phyloP scores from a whole-genome alignment of 148 eudicot species.

The Rhododendron simsii region DNA sequence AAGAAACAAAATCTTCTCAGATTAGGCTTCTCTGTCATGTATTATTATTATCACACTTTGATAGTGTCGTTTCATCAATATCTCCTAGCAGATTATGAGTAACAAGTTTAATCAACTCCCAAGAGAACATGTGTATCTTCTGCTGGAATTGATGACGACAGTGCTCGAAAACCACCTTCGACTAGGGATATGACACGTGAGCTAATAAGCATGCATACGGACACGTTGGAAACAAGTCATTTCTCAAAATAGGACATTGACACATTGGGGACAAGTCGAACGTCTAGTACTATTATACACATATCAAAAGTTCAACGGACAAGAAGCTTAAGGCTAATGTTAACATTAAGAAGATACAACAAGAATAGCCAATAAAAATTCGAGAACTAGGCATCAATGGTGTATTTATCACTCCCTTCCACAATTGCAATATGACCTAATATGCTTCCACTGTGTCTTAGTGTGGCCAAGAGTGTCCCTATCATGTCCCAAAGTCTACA shows the following conservation, averaged over 20 bases:
- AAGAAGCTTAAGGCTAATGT: not conserved
- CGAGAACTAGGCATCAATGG: not conserved
- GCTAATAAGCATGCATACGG: not conserved
- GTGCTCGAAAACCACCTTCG: not conserved
- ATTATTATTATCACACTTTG: not conserved
- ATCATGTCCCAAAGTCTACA: not conserved
- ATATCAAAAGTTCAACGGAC: not conserved
- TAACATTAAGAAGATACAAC: not conserved
- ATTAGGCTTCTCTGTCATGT: not conserved
- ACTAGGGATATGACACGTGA: not conserved
- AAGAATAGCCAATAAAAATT: not conserved
- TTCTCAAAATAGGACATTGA: not conserved
- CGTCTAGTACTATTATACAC: not conserved
- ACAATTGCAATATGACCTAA: not conserved
- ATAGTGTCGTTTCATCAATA: not conserved
- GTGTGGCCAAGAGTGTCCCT: not conserved
- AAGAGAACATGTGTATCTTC: not conserved
- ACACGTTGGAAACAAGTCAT: not conserved
- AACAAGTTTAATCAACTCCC: not conserved
- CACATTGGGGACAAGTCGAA: not conserved
- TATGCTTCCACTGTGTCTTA: not conserved
- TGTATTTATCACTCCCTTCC: not conserved
- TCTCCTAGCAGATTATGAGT: not conserved
- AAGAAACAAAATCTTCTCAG: too few species aligned
- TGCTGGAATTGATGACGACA: not conserved